Evolutionary conservation across 768 basidiomycete genomes (phyloP).

Genomic region (Auricularia auricula-judae): DNA sequence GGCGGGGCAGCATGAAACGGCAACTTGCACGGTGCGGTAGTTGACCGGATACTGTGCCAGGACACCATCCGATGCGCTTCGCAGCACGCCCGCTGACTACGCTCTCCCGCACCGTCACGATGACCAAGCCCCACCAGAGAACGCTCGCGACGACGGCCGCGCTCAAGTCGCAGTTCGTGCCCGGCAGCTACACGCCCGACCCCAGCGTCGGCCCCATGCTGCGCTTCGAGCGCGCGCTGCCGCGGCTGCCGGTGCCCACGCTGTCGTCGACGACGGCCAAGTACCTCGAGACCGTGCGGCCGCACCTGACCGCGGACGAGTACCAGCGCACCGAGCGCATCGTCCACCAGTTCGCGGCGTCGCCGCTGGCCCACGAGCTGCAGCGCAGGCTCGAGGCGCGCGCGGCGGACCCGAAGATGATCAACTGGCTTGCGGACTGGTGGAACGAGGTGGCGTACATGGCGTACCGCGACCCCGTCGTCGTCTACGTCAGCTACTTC

Average conservation of each 20-base stretch:
- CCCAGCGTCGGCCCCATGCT: conserved; percentile 56
- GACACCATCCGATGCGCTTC: too few species aligned
- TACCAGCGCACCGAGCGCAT: conserved; percentile 45
- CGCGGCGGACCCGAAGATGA: conserved; percentile 43
- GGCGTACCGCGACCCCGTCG: conserved; percentile 81
- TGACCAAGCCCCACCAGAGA: background rate
- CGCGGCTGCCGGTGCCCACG: conserved; percentile 73
- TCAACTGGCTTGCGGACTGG: conserved; percentile 94
- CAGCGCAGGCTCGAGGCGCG: conserved; percentile 71
- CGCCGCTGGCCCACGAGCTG: conserved; percentile 56
- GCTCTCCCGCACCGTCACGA: too few species aligned
- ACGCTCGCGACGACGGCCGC: background rate
- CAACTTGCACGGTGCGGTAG: too few species aligned
- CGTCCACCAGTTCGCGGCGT: conserved; percentile 59
- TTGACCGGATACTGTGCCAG: too few species aligned
- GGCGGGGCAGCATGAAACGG: too few species aligned
- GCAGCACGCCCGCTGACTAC: too few species aligned
- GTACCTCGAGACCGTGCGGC: conserved; percentile 78
- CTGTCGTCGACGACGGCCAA: conserved; percentile 74
- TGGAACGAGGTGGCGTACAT: conserved; percentile 93
- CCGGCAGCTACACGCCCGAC: conserved; percentile 36
- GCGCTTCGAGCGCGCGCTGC: conserved; percentile 60
- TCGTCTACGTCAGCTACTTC: conserved; percentile 91
- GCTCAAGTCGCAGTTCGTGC: background rate
- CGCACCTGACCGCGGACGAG: conserved; percentile 57